A percentile compares a stretch with the other conserved stretches of the same genome.
phyloP scores from a whole-genome alignment of 2,329 filamentous ascomycete species.

The Penicillium sp. region DNA sequence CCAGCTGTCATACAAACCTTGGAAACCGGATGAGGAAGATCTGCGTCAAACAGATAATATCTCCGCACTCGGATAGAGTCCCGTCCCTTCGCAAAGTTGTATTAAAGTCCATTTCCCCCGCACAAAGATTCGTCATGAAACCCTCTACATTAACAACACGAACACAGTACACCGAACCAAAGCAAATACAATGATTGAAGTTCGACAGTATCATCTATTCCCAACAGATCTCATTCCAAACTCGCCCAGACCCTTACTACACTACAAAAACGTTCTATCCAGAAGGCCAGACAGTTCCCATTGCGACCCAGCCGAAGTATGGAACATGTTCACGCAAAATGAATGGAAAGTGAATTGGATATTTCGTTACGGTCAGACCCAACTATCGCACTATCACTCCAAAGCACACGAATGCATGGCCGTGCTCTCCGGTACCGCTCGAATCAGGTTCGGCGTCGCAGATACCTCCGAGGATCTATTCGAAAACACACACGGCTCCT shows the following conservation, averaged over 20 bases:
- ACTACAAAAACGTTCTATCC: conserved; percentile 50
- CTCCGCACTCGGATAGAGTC: neutral
- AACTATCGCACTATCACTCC: conserved; percentile 59
- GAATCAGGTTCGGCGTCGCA: conserved; percentile 56
- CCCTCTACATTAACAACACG: neutral
- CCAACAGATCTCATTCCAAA: conserved; percentile 52
- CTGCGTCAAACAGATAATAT: neutral
- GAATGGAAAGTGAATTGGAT: conserved; percentile 58
- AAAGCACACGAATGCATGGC: conserved; percentile 58
- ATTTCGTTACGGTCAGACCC: conserved; percentile 56
- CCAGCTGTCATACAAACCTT: neutral
- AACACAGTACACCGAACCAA: neutral
- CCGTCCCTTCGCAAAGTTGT: neutral
- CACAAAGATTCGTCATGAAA: neutral
- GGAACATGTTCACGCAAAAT: conserved; percentile 50
- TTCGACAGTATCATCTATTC: conserved; percentile 32
- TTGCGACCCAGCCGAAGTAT: conserved; percentile 31
- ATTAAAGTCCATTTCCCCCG: neutral
- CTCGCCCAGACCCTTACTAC: conserved; percentile 53
- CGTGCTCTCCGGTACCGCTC: conserved; percentile 54
- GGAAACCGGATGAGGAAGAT: neutral
- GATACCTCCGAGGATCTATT: conserved; percentile 35
- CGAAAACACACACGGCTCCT: conserved; percentile 13
- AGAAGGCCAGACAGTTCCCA: neutral
- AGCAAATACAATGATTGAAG: neutral